Percentiles rank a stretch among this genome's conserved stretches.
Conservation (phyloP, 192 early-diverging fungal species). For the Coemansia sp. region DNA sequence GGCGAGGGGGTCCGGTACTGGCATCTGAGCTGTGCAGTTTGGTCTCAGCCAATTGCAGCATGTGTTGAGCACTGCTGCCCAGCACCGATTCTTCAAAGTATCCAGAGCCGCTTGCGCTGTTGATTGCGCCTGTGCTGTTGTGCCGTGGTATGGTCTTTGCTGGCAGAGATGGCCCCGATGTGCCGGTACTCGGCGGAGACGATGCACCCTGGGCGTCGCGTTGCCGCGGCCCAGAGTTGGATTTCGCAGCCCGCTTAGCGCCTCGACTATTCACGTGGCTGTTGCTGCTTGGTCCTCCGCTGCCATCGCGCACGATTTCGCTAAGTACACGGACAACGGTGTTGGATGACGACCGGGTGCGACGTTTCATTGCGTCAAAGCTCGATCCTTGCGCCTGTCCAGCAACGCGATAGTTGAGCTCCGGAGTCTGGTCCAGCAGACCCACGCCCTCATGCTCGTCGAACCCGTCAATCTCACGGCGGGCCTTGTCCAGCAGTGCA, state of each 20-base stretch:
- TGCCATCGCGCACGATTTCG: constrained; percentile 44
- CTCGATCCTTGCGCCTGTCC: constrained; percentile 8
- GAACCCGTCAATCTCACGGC: constrained; percentile 42
- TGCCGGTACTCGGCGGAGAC: constrained; percentile 9
- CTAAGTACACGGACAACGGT: constrained; percentile 40
- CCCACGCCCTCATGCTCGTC: constrained; percentile 49
- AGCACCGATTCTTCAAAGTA: background rate
- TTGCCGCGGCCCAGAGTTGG: background rate
- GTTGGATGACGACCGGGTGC: constrained; percentile 42
- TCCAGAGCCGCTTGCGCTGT: constrained; percentile 12
- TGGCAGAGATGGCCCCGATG: background rate
- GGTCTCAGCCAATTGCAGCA: background rate
- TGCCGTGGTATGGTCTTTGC: constrained; percentile 29
- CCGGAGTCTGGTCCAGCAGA: constrained; percentile 49
- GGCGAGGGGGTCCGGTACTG: constrained; percentile 4
- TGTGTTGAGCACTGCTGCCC: background rate
- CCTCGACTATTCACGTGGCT: background rate
- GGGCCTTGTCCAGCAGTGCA: constrained; percentile 33
- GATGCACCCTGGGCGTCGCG: constrained; percentile 1
- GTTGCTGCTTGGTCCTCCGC: constrained; percentile 8
- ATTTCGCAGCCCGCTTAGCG: background rate
- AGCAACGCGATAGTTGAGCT: constrained; percentile 44
- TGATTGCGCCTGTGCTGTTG: constrained; percentile 47
- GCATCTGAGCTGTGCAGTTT: background rate
- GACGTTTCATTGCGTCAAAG: constrained; percentile 36